Percentiles rank a stretch among this genome's conserved stretches.
Evolutionary conservation across 2,329 filamentous ascomycete species (phyloP).

Genomic region (Sporothrix globosa): DNA sequence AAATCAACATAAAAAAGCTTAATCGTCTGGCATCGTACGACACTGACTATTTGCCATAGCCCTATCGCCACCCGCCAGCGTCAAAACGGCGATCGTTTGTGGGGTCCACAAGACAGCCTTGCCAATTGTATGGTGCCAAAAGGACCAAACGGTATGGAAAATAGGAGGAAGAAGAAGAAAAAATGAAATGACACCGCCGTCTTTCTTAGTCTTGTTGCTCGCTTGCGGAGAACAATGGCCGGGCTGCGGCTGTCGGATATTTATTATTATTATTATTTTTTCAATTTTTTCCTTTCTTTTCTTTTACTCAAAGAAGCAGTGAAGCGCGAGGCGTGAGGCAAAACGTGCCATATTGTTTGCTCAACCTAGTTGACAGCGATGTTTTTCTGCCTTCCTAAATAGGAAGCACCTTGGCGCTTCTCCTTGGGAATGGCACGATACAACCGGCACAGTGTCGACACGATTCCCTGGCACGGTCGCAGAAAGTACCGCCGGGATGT

Average conservation of each 20-base stretch:
- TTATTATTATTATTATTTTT: background rate
- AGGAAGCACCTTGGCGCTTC: slow-evolving; percentile 20
- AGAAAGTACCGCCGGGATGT: background rate
- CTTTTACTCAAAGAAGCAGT: background rate
- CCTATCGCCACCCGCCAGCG: slow-evolving; percentile 1
- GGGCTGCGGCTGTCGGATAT: background rate
- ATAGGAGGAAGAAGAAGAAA: background rate
- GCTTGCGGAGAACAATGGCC: slow-evolving; percentile 7
- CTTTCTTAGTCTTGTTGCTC: background rate
- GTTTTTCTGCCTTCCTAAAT: slow-evolving; percentile 3
- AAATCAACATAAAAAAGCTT: background rate
- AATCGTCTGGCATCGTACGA: slow-evolving; percentile 7
- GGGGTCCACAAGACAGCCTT: background rate
- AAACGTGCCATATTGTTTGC: background rate
- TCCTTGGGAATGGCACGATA: background rate
- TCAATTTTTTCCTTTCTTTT: no score
- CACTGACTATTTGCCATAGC: background rate
- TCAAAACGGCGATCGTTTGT: slow-evolving; percentile 10
- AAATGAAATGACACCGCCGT: background rate
- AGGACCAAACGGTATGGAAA: background rate
- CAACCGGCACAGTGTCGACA: background rate
- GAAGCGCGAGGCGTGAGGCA: background rate
- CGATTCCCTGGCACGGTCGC: background rate
- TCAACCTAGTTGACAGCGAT: background rate
- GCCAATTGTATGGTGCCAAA: no score